These are phyloP conservation scores for Aureobasidium lini DNA, from an alignment of 2,329 filamentous ascomycete genomes.

Conservation along the genomic window DNA sequence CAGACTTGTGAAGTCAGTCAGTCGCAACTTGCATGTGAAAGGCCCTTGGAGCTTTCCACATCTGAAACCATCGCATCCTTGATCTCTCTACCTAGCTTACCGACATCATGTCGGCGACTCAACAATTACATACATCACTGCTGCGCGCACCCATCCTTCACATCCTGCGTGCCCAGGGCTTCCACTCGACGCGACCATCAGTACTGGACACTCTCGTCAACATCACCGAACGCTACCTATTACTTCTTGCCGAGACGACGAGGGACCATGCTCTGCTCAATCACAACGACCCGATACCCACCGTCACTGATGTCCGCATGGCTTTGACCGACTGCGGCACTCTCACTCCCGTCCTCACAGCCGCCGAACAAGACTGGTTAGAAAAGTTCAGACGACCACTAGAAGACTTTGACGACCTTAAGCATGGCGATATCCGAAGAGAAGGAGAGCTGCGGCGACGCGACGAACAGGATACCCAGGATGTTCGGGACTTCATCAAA, in stretches of 20 bases:
- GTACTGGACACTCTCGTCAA: conserved; percentile 86
- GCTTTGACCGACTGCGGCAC: conserved; percentile 76
- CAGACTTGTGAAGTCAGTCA: background rate
- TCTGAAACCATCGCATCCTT: background rate
- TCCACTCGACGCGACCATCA: conserved; percentile 71
- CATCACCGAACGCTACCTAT: conserved; percentile 73
- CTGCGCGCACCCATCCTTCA: conserved; percentile 82
- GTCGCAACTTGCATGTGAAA: conserved; percentile 8
- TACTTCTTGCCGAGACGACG: conserved; percentile 64
- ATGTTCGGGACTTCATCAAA: conserved; percentile 67
- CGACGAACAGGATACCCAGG: conserved; percentile 66
- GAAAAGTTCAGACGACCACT: conserved; percentile 42
- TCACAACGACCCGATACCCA: conserved; percentile 56
- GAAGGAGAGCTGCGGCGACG: conserved; percentile 36
- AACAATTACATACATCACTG: conserved; percentile 61
- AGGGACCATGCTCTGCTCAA: conserved; percentile 64
- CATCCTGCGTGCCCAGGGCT: conserved; percentile 85
- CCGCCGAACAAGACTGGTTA: conserved; percentile 60
- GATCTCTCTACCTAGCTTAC: background rate
- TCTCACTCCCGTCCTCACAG: conserved; percentile 59
- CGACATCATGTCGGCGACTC: conserved; percentile 16
- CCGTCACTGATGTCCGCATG: conserved; percentile 72
- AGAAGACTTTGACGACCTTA: conserved; percentile 32
- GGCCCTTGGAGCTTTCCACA: background rate
- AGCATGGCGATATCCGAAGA: conserved; percentile 30